phyloP scores from a whole-genome alignment of 768 basidiomycete species.

The Inosperma sp. region DNA sequence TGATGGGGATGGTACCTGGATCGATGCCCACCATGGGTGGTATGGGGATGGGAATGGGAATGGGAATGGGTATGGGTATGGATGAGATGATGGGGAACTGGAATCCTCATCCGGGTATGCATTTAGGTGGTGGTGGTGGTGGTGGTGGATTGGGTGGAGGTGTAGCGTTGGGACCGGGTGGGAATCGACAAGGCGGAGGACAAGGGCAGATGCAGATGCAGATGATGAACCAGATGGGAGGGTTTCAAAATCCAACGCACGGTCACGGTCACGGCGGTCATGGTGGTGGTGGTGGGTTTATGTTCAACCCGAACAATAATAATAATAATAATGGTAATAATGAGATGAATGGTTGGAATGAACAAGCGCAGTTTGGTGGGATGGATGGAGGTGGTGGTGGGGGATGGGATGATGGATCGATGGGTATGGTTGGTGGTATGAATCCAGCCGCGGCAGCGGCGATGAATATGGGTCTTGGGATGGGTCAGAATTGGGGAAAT shows the following conservation, averaged over 20 bases:
- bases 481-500: too few species aligned
- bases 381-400: constrained; percentile 16
- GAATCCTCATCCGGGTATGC: constrained; percentile 35
- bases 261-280: constrained; percentile 11
- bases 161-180: constrained; percentile 2
- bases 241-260: neutral
- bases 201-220: constrained; percentile 20
- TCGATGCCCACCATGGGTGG: neutral
- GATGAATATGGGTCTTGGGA: constrained; percentile 18
- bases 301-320: too few species aligned
- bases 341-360: constrained; percentile 7
- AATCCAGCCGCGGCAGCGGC: constrained; percentile 19
- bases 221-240: constrained; percentile 26
- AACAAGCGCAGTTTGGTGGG: constrained; percentile 15
- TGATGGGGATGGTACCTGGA: constrained; percentile 24
- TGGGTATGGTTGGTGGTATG: constrained; percentile 19
- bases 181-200: constrained; percentile 14
- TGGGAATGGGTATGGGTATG: constrained; percentile 22
- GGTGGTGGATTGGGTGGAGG: constrained; percentile 36
- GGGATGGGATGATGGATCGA: constrained; percentile 15
- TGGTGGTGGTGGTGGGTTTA: constrained; percentile 14
- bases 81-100: constrained; percentile 35
- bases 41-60: constrained; percentile 28
- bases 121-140: constrained; percentile 41
- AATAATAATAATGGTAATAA: too few species aligned